A percentile compares a stretch with the other conserved stretches of the same genome.
These are phyloP conservation scores for Cyclocybe cylindracea DNA, from an alignment of 768 basidiomycete species.

Conservation along the genomic window DNA sequence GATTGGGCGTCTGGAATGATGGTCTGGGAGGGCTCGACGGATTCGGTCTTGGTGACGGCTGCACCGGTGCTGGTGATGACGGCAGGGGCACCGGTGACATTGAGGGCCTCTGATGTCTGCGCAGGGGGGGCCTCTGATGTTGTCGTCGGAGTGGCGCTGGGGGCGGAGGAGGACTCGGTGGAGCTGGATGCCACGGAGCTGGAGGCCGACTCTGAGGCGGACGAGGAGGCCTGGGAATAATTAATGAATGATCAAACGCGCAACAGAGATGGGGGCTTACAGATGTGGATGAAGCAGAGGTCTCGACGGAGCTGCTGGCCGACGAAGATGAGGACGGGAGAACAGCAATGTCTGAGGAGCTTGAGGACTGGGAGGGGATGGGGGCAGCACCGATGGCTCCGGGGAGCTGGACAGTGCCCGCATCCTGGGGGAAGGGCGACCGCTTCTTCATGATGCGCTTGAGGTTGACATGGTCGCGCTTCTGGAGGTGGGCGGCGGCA, in stretches of 20 bases:
- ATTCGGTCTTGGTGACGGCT: constrained; percentile 25
- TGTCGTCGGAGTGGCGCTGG: constrained; percentile 13
- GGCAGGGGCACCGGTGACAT: constrained; percentile 17
- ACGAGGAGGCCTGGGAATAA: constrained; percentile 12
- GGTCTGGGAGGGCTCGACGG: constrained; percentile 26
- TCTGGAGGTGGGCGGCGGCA: constrained; percentile 43
- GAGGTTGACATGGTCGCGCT: constrained; percentile 53
- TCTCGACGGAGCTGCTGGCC: constrained; percentile 4
- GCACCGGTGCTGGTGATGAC: constrained; percentile 12
- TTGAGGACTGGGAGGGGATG: constrained; percentile 17
- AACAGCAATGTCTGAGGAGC: background rate
- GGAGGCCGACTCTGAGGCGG: constrained; percentile 3
- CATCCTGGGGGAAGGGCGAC: constrained; percentile 29
- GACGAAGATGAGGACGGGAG: constrained; percentile 7
- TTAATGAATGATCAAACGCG: constrained; percentile 4
- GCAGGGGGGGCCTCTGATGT: background rate
- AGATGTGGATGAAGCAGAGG: constrained; percentile 10
- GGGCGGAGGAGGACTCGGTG: constrained; percentile 2
- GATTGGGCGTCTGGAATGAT: constrained; percentile 27
- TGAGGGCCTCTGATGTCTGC: constrained; percentile 18
- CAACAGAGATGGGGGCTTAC: constrained; percentile 6
- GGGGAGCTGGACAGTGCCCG: constrained; percentile 10
- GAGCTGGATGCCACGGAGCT: background rate
- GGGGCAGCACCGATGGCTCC: constrained; percentile 35
- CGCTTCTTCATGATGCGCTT: constrained; percentile 74